A percentile compares a stretch with the other conserved stretches of the same genome.
phyloP scores from a whole-genome alignment of 2,329 filamentous ascomycete species.

The Ustulina deusta region DNA sequence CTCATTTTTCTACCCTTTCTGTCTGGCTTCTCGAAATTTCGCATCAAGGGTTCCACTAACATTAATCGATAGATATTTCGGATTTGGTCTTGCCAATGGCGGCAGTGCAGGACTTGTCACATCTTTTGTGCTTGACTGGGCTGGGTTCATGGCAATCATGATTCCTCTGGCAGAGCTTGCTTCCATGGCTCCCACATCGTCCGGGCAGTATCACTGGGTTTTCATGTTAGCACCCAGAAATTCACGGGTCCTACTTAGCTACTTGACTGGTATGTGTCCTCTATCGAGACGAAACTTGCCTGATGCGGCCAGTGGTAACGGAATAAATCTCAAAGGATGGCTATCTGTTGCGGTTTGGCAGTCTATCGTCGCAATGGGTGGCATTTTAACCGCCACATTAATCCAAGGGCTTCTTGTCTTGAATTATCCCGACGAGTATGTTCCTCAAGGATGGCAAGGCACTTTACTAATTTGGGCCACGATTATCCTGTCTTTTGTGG shows the following conservation, averaged over 20 bases:
- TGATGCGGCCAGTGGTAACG: background rate
- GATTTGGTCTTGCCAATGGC: background rate
- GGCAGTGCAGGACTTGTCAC: background rate
- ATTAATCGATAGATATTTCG: conserved; percentile 3
- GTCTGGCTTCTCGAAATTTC: too few species aligned
- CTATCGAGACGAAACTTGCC: background rate
- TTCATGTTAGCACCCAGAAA: background rate
- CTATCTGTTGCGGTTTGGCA: background rate
- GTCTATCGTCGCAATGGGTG: conserved; percentile 1
- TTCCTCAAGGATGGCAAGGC: background rate
- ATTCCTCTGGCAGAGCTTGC: background rate
- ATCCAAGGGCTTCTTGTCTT: conserved; percentile 1
- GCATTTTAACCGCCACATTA: background rate
- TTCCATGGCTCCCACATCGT: background rate
- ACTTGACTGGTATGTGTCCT: background rate
- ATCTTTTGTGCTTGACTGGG: background rate
- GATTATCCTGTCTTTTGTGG: background rate
- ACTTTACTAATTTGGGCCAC: background rate
- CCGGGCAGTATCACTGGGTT: conserved; percentile 2
- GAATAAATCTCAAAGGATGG: background rate
- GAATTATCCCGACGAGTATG: background rate
- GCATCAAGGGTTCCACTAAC: too few species aligned
- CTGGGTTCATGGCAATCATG: background rate
- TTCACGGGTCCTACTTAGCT: background rate
- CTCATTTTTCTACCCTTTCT: background rate